Conservation (phyloP, 495 filamentous ascomycete species). For the Penicillium lagena region DNA sequence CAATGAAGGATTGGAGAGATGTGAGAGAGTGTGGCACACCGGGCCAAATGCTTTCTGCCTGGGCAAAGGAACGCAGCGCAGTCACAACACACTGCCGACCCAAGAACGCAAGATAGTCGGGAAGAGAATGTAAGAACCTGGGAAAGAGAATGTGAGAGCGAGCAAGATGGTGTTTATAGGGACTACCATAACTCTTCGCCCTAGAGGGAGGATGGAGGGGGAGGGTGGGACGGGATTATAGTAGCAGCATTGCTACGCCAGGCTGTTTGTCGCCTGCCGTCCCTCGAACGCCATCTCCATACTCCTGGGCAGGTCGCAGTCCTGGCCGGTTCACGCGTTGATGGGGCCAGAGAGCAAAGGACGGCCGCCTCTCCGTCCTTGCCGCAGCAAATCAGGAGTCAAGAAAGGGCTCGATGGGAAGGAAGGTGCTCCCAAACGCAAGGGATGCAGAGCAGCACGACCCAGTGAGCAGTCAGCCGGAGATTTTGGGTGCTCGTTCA, state of each 20-base stretch:
- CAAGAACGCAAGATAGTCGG: slow-evolving; percentile 31
- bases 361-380: slow-evolving; percentile 23
- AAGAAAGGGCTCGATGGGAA: slow-evolving; percentile 30
- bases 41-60: slow-evolving; percentile 35
- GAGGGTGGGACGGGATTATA: slow-evolving; percentile 19
- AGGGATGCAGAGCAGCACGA: slow-evolving; percentile 35
- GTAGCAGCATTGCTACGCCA: slow-evolving; percentile 34
- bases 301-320: slow-evolving; percentile 27
- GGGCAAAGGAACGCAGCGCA: slow-evolving; percentile 37
- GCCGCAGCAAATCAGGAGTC: slow-evolving; percentile 39
- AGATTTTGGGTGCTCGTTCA: slow-evolving; percentile 31
- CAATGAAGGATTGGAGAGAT: slow-evolving; percentile 16
- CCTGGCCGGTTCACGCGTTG: slow-evolving; percentile 27
- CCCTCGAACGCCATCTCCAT: slow-evolving; percentile 38
- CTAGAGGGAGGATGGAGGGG: slow-evolving; percentile 26
- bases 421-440: slow-evolving; percentile 27
- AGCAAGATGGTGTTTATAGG: slow-evolving; percentile 46
- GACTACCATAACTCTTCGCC: slow-evolving; percentile 25
- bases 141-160: slow-evolving; percentile 54
- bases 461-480: slow-evolving; percentile 36
- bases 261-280: slow-evolving; percentile 31
- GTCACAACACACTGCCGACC: slow-evolving; percentile 24
- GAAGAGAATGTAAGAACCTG: slow-evolving; percentile 46
- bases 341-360: slow-evolving; percentile 23
- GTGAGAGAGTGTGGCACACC: slow-evolving; percentile 24